These are phyloP conservation scores for Colletotrichum viniferum DNA, from an alignment of 2,329 filamentous ascomycete species.

Conservation along the genomic window DNA sequence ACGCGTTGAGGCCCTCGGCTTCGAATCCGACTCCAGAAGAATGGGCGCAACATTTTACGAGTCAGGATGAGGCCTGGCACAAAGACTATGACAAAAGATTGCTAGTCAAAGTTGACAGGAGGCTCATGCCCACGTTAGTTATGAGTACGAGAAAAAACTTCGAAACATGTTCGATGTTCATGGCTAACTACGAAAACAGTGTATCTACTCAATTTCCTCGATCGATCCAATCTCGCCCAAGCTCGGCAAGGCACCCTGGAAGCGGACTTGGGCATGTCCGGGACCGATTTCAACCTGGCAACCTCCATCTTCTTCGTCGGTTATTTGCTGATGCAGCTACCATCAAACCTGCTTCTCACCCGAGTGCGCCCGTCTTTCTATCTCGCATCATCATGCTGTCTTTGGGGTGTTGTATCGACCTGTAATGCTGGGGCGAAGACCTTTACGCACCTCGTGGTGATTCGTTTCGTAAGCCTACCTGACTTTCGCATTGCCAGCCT, in stretches of 20 bases:
- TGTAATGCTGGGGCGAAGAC: conserved; percentile 50
- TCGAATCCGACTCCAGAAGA: conserved; percentile 6
- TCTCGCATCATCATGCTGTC: conserved; percentile 50
- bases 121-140: conserved; percentile 53
- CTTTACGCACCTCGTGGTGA: conserved; percentile 47
- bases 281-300: conserved; percentile 61
- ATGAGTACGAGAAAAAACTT: conserved; percentile 40
- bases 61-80: conserved; percentile 13
- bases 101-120: conserved; percentile 55
- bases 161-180: neutral
- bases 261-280: conserved; percentile 55
- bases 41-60: conserved; percentile 6
- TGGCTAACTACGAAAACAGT: neutral
- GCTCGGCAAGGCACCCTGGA: conserved; percentile 59
- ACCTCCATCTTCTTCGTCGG: conserved; percentile 62
- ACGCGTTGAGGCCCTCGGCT: neutral
- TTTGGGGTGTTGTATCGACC: conserved; percentile 43
- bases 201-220: conserved; percentile 57
- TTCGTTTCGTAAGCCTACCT: conserved; percentile 39
- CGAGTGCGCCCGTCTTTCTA: conserved; percentile 58
- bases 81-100: conserved; percentile 25
- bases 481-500: neutral
- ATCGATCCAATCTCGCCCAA: conserved; percentile 58
- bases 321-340: conserved; percentile 66
- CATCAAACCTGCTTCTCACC: conserved; percentile 63